Percentiles rank a stretch among this genome's conserved stretches.
Conservation (phyloP, 306 rosid genomes). For the Pueraria montana region DNA sequence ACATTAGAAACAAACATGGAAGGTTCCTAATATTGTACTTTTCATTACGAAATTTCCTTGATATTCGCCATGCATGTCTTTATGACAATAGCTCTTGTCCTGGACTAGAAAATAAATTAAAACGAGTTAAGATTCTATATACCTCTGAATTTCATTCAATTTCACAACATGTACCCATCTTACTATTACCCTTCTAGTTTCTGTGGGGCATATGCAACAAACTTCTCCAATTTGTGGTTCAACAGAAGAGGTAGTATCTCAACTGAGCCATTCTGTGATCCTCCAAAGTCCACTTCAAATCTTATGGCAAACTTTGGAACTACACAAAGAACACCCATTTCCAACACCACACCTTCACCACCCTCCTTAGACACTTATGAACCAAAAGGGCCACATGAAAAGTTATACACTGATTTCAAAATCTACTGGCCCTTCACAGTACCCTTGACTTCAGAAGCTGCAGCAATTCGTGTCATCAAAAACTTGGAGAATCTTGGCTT, state of each 20-base stretch:
- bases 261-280: conserved; percentile 20
- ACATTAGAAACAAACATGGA: conserved; percentile 40
- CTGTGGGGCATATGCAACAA: neutral
- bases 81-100: conserved; percentile 1
- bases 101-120: neutral
- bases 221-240: neutral
- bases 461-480: conserved; percentile 52
- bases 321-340: conserved; percentile 48
- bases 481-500: conserved; percentile 57
- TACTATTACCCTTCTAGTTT: conserved; percentile 30
- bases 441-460: conserved; percentile 64
- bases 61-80: neutral
- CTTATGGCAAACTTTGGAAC: conserved; percentile 61
- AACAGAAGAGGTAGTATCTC: no score
- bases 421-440: conserved; percentile 56
- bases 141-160: conserved; percentile 3
- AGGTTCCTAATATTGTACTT: conserved; percentile 36
- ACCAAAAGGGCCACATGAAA: conserved; percentile 48
- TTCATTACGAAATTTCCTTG: conserved; percentile 41
- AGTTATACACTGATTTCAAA: conserved; percentile 48
- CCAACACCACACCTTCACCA: conserved; percentile 46
- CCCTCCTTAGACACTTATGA: conserved; percentile 30
- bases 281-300: conserved; percentile 30
- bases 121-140: neutral
- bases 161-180: conserved; percentile 23